Percentiles rank a stretch among this genome's conserved stretches.
Conservation (phyloP, 2,329 filamentous ascomycete genomes). For the Cladosporium phlei region DNA sequence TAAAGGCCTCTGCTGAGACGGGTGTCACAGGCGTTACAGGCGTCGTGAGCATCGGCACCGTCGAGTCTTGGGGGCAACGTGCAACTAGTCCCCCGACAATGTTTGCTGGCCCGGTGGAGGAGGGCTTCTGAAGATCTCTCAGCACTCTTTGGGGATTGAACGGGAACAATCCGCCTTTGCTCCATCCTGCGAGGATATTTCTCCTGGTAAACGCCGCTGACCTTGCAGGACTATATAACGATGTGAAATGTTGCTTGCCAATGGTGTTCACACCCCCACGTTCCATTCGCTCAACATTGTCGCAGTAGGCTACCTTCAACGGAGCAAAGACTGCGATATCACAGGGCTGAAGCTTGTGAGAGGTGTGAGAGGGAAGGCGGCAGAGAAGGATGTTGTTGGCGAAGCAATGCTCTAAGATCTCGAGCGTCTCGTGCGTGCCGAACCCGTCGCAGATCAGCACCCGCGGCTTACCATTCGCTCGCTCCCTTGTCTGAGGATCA, state of each 20-base stretch:
- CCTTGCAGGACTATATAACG: slow-evolving; percentile 23
- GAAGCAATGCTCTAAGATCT: slow-evolving; percentile 29
- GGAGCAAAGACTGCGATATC: slow-evolving; percentile 19
- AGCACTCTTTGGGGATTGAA: slow-evolving; percentile 33
- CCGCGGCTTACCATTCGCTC: slow-evolving; percentile 29
- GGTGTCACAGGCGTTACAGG: slow-evolving; percentile 30
- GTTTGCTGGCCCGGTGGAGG: slow-evolving; percentile 14
- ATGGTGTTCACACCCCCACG: slow-evolving; percentile 13
- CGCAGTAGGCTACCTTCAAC: slow-evolving; percentile 15
- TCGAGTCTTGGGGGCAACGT: slow-evolving; percentile 17
- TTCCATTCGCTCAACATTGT: slow-evolving; percentile 14
- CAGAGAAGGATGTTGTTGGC: slow-evolving; percentile 31
- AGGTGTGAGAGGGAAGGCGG: slow-evolving; percentile 28
- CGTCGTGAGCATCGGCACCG: slow-evolving; percentile 6
- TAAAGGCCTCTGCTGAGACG: slow-evolving; percentile 21
- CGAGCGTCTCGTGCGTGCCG: slow-evolving; percentile 32
- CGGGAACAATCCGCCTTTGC: slow-evolving; percentile 24
- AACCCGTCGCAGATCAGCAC: slow-evolving; percentile 35
- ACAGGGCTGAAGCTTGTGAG: slow-evolving; percentile 28
- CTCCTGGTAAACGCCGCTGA: slow-evolving; percentile 22
- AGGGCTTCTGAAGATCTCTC: slow-evolving; percentile 18
- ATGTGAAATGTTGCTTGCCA: slow-evolving; percentile 17
- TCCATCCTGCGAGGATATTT: slow-evolving; percentile 28
- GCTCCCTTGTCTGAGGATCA: slow-evolving; percentile 31
- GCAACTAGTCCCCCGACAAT: slow-evolving; percentile 14